Evolutionary conservation across 2,329 filamentous ascomycete genomes (phyloP), one percentile per base, ranked within the genome.

Genomic region (Phyllosticta citribraziliensis): DNA sequence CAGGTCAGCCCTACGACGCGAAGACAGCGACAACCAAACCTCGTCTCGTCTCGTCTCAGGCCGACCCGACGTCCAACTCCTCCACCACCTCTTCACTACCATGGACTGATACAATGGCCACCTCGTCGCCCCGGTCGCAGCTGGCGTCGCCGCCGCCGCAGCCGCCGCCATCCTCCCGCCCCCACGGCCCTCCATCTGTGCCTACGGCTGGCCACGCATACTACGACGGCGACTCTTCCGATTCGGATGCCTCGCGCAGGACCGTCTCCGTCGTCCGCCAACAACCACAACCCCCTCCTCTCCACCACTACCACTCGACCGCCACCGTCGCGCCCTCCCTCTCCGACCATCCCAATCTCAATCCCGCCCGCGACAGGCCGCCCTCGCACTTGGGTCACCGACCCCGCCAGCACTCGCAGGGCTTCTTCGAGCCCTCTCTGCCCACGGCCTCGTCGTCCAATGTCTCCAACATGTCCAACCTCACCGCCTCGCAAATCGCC

Each of bases 401-500:
- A 74, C 86, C 74, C 66, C 82, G 88, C 67, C 89, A 89, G 63
- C 84, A 87, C 66, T 88, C 84, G 9, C 88, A 89, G 70, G 89
- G 89, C 68, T 83, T 86, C 68, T 92, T 92, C 69, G 88, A 92
- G 70, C 84, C 88, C 52, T 85, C 82, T 22, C 77, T 92, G 55
- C 87, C 88, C 22, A 86, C 84, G 2, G 82, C 82, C 54, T 80
- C 75, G 67, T 76, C 74, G 2, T 83, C 82, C 65, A 85, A 82
- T 22, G 70, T 75, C 82, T 59, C 79, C 78, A 25, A 78, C 82
- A 70, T 73, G 68, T 75, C 77, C 64, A 75, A 75, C 35, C 68
- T 85, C 73, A 74, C 75, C 74, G 84, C 88, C n/a, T 90, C 88
- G 72, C 87, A 90, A 72, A 90, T 91, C 65, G 89, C 89, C 50